These are phyloP conservation scores for Pachyrhizus erosus DNA, from an alignment of 306 rosid genomes.

Conservation along the genomic window DNA sequence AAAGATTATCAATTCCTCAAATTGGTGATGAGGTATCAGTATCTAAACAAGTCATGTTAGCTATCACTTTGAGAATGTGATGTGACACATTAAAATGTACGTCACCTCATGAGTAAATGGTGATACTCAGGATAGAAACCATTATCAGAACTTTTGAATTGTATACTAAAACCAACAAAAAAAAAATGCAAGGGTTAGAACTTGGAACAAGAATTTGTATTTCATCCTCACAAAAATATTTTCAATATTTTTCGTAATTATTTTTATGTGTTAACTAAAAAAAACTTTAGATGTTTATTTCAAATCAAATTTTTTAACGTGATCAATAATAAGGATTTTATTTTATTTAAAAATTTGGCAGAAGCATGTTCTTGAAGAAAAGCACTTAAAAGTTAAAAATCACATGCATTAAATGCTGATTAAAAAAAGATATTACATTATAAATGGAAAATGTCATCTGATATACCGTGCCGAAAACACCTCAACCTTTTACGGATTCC, in stretches of 20 bases:
- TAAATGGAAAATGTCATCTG: slow-evolving; percentile 18
- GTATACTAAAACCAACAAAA: background rate
- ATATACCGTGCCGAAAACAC: background rate
- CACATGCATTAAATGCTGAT: background rate
- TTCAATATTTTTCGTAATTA: background rate
- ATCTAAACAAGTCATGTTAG: background rate
- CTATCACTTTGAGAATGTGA: background rate
- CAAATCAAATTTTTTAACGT: background rate
- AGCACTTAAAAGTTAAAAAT: background rate
- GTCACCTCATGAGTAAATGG: background rate
- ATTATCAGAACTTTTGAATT: background rate
- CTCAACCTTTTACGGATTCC: background rate
- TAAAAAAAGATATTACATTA: background rate
- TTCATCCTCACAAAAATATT: background rate
- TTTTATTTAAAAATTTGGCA: background rate
- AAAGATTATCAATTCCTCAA: background rate
- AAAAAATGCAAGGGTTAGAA: background rate
- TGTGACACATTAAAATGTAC: background rate
- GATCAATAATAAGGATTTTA: background rate
- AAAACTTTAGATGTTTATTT: background rate
- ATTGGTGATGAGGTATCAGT: no score
- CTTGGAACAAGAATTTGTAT: no score
- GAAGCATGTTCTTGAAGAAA: background rate
- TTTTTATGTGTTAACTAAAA: background rate
- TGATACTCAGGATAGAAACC: background rate